phyloP scores from a whole-genome alignment of 2,329 filamentous ascomycete genomes.

The Basipetospora chlamydospora region DNA sequence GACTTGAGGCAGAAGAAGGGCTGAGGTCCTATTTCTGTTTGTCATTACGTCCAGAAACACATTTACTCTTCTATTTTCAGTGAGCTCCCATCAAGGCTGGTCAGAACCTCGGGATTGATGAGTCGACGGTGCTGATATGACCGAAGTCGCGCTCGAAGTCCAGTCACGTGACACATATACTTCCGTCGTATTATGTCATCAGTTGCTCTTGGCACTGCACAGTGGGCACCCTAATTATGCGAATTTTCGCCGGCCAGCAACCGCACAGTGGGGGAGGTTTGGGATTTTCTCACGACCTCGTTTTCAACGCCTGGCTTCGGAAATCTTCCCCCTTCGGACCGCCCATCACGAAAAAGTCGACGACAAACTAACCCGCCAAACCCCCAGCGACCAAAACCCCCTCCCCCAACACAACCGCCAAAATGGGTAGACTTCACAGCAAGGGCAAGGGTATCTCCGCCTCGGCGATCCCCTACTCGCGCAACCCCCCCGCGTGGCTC shows the following conservation, averaged over 20 bases:
- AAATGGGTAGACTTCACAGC: constrained; percentile 96
- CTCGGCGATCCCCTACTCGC: constrained; percentile 94
- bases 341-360: no score
- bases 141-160: no score
- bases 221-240: constrained; percentile 28
- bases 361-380: constrained; percentile 6
- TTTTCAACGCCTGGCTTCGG: constrained; percentile 9
- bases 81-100: no score
- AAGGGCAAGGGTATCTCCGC: constrained; percentile 98
- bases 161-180: no score
- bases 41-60: no score
- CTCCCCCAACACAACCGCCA: constrained; percentile 26
- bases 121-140: no score
- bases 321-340: not conserved
- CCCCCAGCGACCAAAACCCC: constrained; percentile 12
- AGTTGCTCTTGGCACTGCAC: no score
- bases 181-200: no score
- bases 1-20: no score
- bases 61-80: no score
- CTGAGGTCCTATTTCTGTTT: no score
- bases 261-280: not conserved
- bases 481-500: constrained; percentile 83
- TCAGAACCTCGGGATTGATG: no score
- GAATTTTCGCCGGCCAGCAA: constrained; percentile 21
- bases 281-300: not conserved